Base-by-base conservation (phyloP, 257 asterid genomes). In the Nicotiana noctiflora region DNA sequence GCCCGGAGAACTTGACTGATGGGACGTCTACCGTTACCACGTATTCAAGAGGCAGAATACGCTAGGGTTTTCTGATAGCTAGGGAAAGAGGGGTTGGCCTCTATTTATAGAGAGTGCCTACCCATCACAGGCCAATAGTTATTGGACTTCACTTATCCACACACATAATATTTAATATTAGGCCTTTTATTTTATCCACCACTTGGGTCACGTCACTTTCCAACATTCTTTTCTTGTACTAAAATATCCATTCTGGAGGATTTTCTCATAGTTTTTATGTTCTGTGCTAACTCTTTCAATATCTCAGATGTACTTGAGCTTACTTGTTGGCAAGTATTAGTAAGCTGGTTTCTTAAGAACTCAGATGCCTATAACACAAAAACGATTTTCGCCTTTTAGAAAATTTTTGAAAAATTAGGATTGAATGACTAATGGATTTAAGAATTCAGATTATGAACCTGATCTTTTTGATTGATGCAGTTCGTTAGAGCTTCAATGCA, bases 401-500 rank as follows among this genome's bases (percentile, higher is more conserved):
- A 12, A 25, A 49, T 2, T 49, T 37, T 0, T 6, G 44, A 37
- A 37, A 34, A 37, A 37, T 6, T 29, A 0, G 44, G 44, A 37
- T 37, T 37, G 1, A 7, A 37, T 37, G 44, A 37, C 44, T 37
- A 37, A 6, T 37, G 13, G 37, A 23, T 4, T 46, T 11, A 75
- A 13, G 31, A 76, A 77, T 29, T 76, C 23, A 56, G n/a, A 5
- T 55, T 21, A 10, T 6, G 62, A 75, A 87, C 88, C 87, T 85
- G 82, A 1, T 60, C 78, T 62, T 85, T 80, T 55, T 80, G 66
- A 55, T 32, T 23, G 3, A 81, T 72, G 79, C 84, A 85, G 31
- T 86, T 80, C 40, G 82, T 81, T 2, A 87, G 86, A n/a, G 90
- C 82, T 29, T 85, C 90, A 52, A 87, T 70, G 83, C 82, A 81